Evolutionary conservation across 2,329 filamentous ascomycete genomes (phyloP), one percentile per base, ranked within the genome.

Genomic region (Xylariaceae sp.): DNA sequence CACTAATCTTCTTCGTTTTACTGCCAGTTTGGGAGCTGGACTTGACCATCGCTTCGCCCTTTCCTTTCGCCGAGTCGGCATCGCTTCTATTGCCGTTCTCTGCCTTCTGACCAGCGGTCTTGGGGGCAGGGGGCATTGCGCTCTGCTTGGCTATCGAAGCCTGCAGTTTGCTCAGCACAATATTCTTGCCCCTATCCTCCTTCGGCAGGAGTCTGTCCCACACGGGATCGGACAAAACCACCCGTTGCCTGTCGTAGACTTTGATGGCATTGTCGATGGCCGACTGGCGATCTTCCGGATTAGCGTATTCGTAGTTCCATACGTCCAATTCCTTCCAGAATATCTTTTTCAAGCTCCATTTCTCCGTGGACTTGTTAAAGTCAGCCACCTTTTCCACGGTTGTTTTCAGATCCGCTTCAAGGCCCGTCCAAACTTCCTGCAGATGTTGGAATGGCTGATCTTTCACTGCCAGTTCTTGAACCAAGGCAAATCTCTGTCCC

Each of bases 311-410:
- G 69, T 85, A 86, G 59, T 78, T 80, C 79, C 82, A 88, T 18
- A 86, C 82, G 64, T 88, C 84, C 11, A 88, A 76, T 64, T 88
- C 85, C 71, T 81, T 86, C 79, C 81, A 88, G 62, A 78, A 82
- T 23, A 76, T 73, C 72, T 82, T 84, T 61, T 80, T 79, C 65
- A 87, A 72, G 39, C 75, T 72, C 78, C 81, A 88, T 64, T 78
- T 83, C 61, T 81, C 77, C 3, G 73, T 73, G 2, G 75, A 71
- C 3, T 75, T 63, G 59, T 80, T 76, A 56, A 78, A 77, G 59
- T 82, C 80, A 35, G 82, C 84, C 18, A 85, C 82, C 72, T 87
- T 88, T 53, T 81, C 76, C 10, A 88, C 71, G 0, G 79, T 79
- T 2, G 74, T 71, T 57, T 77, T 76, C 64, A 87, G 79, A 13